These are phyloP conservation scores for Moringa oleifera DNA, from an alignment of 345 rosid species.

Conservation along the genomic window DNA sequence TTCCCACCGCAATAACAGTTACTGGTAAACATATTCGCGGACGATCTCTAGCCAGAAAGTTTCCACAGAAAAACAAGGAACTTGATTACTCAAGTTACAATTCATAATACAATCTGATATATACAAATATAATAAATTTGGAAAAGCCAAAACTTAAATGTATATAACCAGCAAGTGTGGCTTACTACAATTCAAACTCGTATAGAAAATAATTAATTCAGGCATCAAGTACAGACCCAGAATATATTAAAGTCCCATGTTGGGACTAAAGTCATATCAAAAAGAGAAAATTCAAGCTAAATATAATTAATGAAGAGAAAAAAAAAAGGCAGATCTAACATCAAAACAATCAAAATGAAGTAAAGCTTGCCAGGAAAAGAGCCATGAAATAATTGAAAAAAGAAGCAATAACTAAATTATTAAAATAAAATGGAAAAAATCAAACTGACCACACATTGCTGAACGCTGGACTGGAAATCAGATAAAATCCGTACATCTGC, in stretches of 20 bases:
- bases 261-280: neutral
- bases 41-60: neutral
- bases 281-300: neutral
- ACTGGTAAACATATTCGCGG: neutral
- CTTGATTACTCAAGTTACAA: neutral
- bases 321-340: conserved; percentile 2
- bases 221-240: neutral
- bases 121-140: neutral
- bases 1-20: neutral
- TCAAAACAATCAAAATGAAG: neutral
- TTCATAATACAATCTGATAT: neutral
- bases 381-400: neutral
- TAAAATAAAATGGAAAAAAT: neutral
- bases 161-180: neutral
- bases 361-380: conserved; percentile 3
- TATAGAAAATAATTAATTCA: too few species aligned
- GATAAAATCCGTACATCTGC: conserved; percentile 47
- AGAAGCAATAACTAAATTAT: neutral
- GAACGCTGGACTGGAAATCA: conserved; percentile 61
- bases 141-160: neutral
- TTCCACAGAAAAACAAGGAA: neutral
- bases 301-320: neutral
- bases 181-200: neutral
- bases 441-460: conserved; percentile 83
- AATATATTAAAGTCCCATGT: neutral